Conservation (phyloP, 1,139 yeast genomes). For the Geotrichum phurueaensis region DNA sequence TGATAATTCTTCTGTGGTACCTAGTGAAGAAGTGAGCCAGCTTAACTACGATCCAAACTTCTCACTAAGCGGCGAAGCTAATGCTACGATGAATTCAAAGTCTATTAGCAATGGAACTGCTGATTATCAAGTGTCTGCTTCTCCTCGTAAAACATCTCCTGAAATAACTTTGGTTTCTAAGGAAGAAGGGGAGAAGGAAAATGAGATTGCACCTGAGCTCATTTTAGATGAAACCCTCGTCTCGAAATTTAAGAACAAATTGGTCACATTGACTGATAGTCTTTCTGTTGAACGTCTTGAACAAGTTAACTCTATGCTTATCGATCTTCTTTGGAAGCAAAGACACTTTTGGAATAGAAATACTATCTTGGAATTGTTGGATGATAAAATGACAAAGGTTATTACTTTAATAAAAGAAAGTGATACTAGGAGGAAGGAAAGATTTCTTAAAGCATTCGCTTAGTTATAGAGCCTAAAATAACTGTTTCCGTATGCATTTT, state of each 20-base stretch:
- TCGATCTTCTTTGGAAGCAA: conserved; percentile 71
- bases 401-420: conserved; percentile 16
- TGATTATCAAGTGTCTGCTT: background rate
- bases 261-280: conserved; percentile 43
- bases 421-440: background rate
- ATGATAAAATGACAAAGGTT: conserved; percentile 19
- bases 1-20: background rate
- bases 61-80: background rate
- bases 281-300: conserved; percentile 69
- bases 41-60: background rate
- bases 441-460: background rate
- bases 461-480: background rate
- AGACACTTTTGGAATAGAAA: conserved; percentile 64
- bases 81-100: background rate
- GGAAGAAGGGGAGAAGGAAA: background rate
- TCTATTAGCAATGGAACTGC: background rate
- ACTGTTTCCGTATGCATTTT: background rate
- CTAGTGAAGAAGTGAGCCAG: background rate
- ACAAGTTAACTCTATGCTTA: conserved; percentile 60
- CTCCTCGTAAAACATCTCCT: conserved; percentile 14
- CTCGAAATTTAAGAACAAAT: conserved; percentile 26
- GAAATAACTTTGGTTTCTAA: conserved; percentile 16
- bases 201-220: conserved; percentile 1
- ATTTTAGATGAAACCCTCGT: conserved; percentile 35
- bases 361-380: conserved; percentile 26